Evolutionary conservation across 2,329 filamentous ascomycete species (phyloP).

Genomic region (Hypoxylon sp.): DNA sequence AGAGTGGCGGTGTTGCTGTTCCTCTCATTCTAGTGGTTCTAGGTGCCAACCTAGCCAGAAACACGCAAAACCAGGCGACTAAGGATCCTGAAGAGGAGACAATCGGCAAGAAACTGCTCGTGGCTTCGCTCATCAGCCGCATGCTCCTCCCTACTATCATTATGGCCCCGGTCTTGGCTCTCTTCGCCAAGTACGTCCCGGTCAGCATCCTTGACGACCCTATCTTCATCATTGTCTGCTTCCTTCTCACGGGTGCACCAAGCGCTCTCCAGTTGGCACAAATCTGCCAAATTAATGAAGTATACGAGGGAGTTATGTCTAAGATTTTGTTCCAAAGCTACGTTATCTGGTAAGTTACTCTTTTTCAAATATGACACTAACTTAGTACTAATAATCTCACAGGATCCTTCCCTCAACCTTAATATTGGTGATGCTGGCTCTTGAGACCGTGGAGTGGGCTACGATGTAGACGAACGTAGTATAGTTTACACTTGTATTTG

Average conservation of each 20-base stretch:
- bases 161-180: slow-evolving; percentile 88
- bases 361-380: slow-evolving; percentile 19
- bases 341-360: slow-evolving; percentile 80
- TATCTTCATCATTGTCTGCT: slow-evolving; percentile 98
- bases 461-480: background rate
- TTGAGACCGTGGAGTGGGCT: slow-evolving; percentile 94
- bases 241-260: slow-evolving; percentile 92
- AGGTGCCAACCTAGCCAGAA: slow-evolving; percentile 91
- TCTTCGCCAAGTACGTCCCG: slow-evolving; percentile 88
- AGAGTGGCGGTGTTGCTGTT: slow-evolving; percentile 90
- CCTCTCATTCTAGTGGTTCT: slow-evolving; percentile 95
- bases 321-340: slow-evolving; percentile 95
- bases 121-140: slow-evolving; percentile 84
- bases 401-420: slow-evolving; percentile 95
- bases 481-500: slow-evolving; percentile 17
- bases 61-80: slow-evolving; percentile 77
- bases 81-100: slow-evolving; percentile 74
- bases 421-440: slow-evolving; percentile 85
- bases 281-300: slow-evolving; percentile 97
- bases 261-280: slow-evolving; percentile 94
- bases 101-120: slow-evolving; percentile 78
- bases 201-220: slow-evolving; percentile 96
- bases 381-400: slow-evolving; percentile 41
- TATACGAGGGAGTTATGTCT: slow-evolving; percentile 95
- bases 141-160: slow-evolving; percentile 92